Evolutionary conservation across 2,329 filamentous ascomycete species (phyloP).

Genomic region (Xylariales sp.): DNA sequence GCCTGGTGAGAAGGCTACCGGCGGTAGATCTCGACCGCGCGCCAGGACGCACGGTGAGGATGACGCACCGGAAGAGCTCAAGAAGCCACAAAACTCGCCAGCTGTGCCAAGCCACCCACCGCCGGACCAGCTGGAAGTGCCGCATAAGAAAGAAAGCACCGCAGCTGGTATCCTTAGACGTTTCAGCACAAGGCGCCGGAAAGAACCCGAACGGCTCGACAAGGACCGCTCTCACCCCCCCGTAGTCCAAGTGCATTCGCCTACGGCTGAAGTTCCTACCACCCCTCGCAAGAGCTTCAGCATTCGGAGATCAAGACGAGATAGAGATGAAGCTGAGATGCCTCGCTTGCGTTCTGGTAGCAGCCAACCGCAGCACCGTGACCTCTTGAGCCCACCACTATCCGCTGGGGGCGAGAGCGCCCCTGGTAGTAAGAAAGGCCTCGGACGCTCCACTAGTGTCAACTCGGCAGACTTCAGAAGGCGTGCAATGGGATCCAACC

Average conservation of each 20-base stretch:
- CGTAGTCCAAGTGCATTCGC: constrained; percentile 72
- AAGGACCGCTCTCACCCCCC: constrained; percentile 67
- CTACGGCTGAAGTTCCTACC: constrained; percentile 59
- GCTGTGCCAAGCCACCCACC: constrained; percentile 32
- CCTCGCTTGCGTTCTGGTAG: constrained; percentile 49
- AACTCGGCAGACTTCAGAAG: constrained; percentile 80
- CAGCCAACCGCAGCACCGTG: constrained; percentile 69
- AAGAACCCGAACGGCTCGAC: constrained; percentile 60
- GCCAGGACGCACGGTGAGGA: constrained; percentile 94
- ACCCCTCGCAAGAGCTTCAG: constrained; percentile 84
- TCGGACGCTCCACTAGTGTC: constrained; percentile 86
- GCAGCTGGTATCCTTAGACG: constrained; percentile 80
- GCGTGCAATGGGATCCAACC: constrained; percentile 44
- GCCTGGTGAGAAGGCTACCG: constrained; percentile 81
- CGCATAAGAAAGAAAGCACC: constrained; percentile 78
- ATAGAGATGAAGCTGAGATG: constrained; percentile 45
- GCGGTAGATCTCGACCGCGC: constrained; percentile 75
- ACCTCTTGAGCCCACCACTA: constrained; percentile 70
- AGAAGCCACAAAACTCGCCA: constrained; percentile 55
- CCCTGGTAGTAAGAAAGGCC: constrained; percentile 59
- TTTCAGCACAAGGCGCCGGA: constrained; percentile 81
- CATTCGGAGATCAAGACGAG: constrained; percentile 58
- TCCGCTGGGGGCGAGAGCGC: constrained; percentile 52
- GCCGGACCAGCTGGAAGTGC: constrained; percentile 54
- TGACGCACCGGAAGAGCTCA: constrained; percentile 71